These are phyloP conservation scores for Sporothrix dimorphospora DNA, from an alignment of 2,329 filamentous ascomycete species.

Conservation along the genomic window DNA sequence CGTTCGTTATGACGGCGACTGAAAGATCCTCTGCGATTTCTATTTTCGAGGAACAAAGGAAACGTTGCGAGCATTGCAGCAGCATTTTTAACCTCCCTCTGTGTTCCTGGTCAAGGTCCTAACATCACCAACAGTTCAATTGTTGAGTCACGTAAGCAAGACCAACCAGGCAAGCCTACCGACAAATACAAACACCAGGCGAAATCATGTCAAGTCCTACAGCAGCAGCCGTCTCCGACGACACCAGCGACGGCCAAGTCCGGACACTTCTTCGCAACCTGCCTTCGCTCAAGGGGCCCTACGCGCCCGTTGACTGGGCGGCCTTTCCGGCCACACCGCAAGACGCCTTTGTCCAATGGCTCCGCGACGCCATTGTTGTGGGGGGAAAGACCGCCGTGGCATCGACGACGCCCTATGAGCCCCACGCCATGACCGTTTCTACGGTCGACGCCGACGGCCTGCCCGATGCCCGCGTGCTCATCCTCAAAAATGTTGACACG, in stretches of 20 bases:
- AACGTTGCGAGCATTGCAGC: background rate
- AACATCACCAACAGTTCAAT: background rate
- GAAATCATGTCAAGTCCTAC: background rate
- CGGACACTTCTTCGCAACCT: conserved; percentile 20
- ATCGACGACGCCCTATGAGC: conserved; percentile 25
- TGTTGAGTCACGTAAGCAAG: background rate
- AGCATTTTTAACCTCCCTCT: background rate
- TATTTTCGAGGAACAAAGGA: background rate
- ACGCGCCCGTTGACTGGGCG: conserved; percentile 20
- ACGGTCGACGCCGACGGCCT: conserved; percentile 26
- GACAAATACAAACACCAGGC: background rate
- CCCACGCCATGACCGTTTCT: conserved; percentile 32
- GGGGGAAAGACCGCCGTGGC: background rate
- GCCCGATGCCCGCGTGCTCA: conserved; percentile 32
- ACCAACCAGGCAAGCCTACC: background rate
- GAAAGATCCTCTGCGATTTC: background rate
- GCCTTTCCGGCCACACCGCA: conserved; percentile 29
- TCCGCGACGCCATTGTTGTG: conserved; percentile 26
- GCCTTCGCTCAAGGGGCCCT: conserved; percentile 27
- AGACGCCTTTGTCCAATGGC: conserved; percentile 29
- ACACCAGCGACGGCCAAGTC: background rate
- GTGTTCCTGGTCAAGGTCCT: background rate
- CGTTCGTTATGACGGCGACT: background rate
- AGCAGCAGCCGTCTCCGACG: background rate
- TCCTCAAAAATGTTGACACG: conserved; percentile 32